Evolutionary conservation across 1,284 basidiomycete species (phyloP).

Genomic region (Ceratobasidium sp.): DNA sequence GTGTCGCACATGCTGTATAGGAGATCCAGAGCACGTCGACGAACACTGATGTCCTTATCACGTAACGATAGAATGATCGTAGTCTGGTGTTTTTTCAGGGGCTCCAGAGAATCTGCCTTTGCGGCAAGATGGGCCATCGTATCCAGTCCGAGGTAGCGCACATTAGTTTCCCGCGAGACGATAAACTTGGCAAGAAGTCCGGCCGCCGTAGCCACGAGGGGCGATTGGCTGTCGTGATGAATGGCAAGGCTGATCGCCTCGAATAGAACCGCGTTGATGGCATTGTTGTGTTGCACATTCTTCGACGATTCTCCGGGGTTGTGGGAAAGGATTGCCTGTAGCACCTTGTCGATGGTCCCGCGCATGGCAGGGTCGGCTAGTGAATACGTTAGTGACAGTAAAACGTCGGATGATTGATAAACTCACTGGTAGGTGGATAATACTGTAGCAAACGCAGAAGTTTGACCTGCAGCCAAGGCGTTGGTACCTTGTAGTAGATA

Average conservation of each 20-base stretch:
- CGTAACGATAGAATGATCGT: constrained; percentile 94
- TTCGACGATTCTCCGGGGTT: constrained; percentile 79
- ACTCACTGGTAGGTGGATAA: constrained; percentile 87
- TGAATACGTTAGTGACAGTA: neutral
- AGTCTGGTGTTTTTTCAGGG: constrained; percentile 94
- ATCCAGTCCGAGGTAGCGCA: constrained; percentile 96
- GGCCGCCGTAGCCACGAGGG: constrained; percentile 88
- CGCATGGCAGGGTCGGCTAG: constrained; percentile 84
- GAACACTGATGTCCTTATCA: constrained; percentile 97
- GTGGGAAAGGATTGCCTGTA: constrained; percentile 80
- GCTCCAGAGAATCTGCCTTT: constrained; percentile 84
- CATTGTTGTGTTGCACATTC: constrained; percentile 98
- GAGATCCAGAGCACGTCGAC: constrained; percentile 91
- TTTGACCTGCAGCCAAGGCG: constrained; percentile 98
- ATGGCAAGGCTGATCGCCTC: constrained; percentile 98
- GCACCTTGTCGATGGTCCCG: constrained; percentile 78
- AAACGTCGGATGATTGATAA: constrained; percentile 18
- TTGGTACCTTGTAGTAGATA: constrained; percentile 96
- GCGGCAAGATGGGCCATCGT: constrained; percentile 99
- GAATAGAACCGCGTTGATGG: constrained; percentile 97
- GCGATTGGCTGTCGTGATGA: constrained; percentile 91
- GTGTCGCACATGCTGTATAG: constrained; percentile 99
- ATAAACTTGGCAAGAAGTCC: constrained; percentile 94
- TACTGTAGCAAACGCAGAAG: constrained; percentile 92
- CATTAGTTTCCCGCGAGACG: constrained; percentile 97